Conservation (phyloP, 306 rosid species). For the Prunus padus region DNA sequence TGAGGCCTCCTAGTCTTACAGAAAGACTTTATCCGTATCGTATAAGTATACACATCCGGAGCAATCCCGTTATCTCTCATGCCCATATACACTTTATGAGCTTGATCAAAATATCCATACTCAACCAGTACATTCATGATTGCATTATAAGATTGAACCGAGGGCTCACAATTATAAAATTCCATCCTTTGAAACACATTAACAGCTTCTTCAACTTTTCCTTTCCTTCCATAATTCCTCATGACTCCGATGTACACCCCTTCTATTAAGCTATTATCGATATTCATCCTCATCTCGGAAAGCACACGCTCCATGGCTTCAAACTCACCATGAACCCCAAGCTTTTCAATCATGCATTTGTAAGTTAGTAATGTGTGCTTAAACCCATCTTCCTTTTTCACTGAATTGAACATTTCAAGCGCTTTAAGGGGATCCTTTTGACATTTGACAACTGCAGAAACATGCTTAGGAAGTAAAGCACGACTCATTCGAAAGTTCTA, state of each 20-base stretch:
- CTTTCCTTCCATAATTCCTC: constrained; percentile 71
- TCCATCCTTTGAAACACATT: constrained; percentile 83
- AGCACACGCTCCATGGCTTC: constrained; percentile 70
- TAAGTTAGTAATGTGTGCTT: constrained; percentile 66
- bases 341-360: constrained; percentile 73
- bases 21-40: constrained; percentile 80
- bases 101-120: constrained; percentile 56
- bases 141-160: constrained; percentile 67
- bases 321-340: constrained; percentile 69
- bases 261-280: constrained; percentile 53
- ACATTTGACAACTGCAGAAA: constrained; percentile 56
- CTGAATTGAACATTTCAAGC: constrained; percentile 68
- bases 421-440: constrained; percentile 80
- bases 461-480: constrained; percentile 70
- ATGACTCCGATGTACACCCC: constrained; percentile 76
- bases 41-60: constrained; percentile 76
- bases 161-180: constrained; percentile 69
- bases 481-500: constrained; percentile 44
- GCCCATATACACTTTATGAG: constrained; percentile 77
- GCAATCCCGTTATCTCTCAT: constrained; percentile 63
- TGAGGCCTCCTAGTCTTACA: constrained; percentile 68
- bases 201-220: constrained; percentile 80
- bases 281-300: constrained; percentile 53
- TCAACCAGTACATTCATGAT: constrained; percentile 77
- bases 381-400: constrained; percentile 70